Evolutionary conservation across 306 rosid species (phyloP).

Genomic region (Glycine soja): DNA sequence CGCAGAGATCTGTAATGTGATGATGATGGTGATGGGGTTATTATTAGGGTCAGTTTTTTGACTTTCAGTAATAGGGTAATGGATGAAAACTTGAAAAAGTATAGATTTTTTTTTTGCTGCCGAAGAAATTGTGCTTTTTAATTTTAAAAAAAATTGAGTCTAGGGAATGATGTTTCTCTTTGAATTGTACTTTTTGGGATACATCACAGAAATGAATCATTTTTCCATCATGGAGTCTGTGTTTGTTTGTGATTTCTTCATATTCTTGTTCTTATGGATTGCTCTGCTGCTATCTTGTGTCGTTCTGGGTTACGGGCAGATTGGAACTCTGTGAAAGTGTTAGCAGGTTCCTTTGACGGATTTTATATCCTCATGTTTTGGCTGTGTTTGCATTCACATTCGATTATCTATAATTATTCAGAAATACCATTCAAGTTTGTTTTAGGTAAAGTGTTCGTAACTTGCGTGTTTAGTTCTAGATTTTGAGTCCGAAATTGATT

Average conservation of each 20-base stretch:
- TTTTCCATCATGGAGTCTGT: slow-evolving; percentile 17
- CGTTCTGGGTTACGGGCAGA: not conserved
- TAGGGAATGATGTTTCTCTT: slow-evolving; percentile 41
- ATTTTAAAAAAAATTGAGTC: slow-evolving; percentile 35
- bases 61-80: slow-evolving; percentile 48
- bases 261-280: not conserved
- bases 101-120: slow-evolving; percentile 50
- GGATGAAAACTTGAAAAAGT: slow-evolving; percentile 18
- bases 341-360: not conserved
- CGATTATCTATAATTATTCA: not conserved
- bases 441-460: not conserved
- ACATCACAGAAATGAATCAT: slow-evolving; percentile 43
- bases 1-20: slow-evolving; percentile 48
- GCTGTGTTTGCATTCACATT: not conserved
- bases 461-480: not conserved
- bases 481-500: not conserved
- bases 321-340: slow-evolving; percentile 30
- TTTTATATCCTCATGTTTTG: not conserved
- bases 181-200: slow-evolving; percentile 44
- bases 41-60: slow-evolving; percentile 28
- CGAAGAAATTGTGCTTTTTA: slow-evolving; percentile 41
- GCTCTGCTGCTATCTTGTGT: not conserved
- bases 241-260: slow-evolving; percentile 16
- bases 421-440: not conserved
- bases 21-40: slow-evolving; percentile 34